Base-by-base conservation (phyloP, 164 flowering plant species). In the Chimonanthus praecox region DNA sequence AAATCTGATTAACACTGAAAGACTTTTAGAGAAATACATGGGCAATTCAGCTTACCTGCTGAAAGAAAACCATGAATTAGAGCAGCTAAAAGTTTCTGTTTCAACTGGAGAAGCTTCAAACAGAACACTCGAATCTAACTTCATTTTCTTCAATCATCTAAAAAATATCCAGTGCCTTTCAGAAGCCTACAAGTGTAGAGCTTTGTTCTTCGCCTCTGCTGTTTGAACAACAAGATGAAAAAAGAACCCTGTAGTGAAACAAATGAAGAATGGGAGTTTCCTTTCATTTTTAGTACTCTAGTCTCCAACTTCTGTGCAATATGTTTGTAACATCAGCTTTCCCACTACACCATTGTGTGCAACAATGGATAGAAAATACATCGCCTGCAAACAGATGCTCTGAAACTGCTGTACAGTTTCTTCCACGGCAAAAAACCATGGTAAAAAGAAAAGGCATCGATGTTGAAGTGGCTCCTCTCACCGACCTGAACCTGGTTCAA, bases 401-500 rank as follows among this genome's bases (percentile, higher is more conserved):
- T n/a, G 43, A 13, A 58, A 46, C n/a, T 68, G 54, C 75, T 78
- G 47, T 78, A 78, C 80, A 78, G 47, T 74, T 67, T 51, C 75
- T 49, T 71, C 67, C 51, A 74, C 61, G 68, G 49, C n/a, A 72
- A 64, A 33, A 64, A 44, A 47, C 2, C 15, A 43, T 13, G 10
- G 64, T 2, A 47, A 6, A 47, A 21, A 58, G 45, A 16, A 46
- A 49, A 58, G 44, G 33, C 48, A 47, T n/a, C 48, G 67, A 54
- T 48, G n/a, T 63, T 65, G 48, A 7, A 16, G 20, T n/a, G 5
- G 51, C 51, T 64, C 46, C 62, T 58, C 61, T 79, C 78, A 84
- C 46, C 78, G 73, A 70, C 74, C 43, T 64, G 61, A 44, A 64
- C 78, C 75, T 61, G 90, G 94, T 71, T 89, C 92, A 47, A 92